Conservation (phyloP, 768 basidiomycete species). For the Tylopilus cervinicoccineus region DNA sequence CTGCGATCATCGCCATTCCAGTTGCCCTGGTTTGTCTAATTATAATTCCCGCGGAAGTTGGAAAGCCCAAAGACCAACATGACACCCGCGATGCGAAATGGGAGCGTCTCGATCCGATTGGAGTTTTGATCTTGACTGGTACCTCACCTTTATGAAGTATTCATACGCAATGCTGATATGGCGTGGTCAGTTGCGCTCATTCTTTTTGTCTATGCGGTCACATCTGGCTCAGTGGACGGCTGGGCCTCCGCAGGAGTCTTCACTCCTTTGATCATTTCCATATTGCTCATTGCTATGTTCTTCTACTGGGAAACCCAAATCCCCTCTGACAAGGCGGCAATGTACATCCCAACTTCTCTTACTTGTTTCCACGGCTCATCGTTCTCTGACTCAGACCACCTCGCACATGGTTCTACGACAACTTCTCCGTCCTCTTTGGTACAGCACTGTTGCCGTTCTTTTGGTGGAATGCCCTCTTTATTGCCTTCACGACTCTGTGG, state of each 20-base stretch:
- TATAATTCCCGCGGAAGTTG: slow-evolving; percentile 30
- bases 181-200: slow-evolving; percentile 31
- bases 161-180: not conserved
- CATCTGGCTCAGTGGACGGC: slow-evolving; percentile 44
- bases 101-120: slow-evolving; percentile 36
- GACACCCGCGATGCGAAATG: slow-evolving; percentile 15
- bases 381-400: slow-evolving; percentile 32
- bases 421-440: slow-evolving; percentile 38
- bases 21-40: slow-evolving; percentile 31
- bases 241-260: slow-evolving; percentile 47
- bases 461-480: slow-evolving; percentile 38
- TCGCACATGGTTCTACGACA: slow-evolving; percentile 39
- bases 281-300: slow-evolving; percentile 39
- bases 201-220: slow-evolving; percentile 42
- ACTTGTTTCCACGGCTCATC: not conserved
- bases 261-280: slow-evolving; percentile 42
- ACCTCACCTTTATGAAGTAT: not conserved
- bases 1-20: slow-evolving; percentile 36
- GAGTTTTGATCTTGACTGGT: slow-evolving; percentile 38
- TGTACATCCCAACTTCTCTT: slow-evolving; percentile 29
- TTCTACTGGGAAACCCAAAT: slow-evolving; percentile 48
- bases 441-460: slow-evolving; percentile 37
- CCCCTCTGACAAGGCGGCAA: slow-evolving; percentile 38
- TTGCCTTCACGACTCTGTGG: slow-evolving; percentile 37
- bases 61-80: not conserved